phyloP scores from a whole-genome alignment of 75 land plant genomes.

The Adiantum capillusveneris region DNA sequence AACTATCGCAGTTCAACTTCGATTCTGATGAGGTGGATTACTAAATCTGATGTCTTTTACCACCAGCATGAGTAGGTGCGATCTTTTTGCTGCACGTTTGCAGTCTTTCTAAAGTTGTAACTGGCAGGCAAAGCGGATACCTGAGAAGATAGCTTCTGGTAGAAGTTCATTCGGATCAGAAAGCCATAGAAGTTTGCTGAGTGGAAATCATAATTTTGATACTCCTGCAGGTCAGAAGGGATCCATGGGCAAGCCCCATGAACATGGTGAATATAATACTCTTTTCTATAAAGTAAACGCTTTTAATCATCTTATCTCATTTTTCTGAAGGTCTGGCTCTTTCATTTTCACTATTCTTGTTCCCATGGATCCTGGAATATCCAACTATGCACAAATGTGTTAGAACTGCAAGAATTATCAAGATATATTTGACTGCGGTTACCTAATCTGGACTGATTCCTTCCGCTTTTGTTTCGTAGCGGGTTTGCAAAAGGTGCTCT shows the following conservation, averaged over 20 bases:
- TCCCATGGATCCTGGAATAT: too few relatives aligned
- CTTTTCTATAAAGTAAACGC: too few relatives aligned
- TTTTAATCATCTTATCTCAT: too few relatives aligned
- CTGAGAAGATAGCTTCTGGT: background rate
- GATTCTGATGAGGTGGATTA: slow-evolving; percentile 88
- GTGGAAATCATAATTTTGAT: slow-evolving; percentile 34
- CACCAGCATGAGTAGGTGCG: too few relatives aligned
- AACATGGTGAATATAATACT: slow-evolving; percentile 51
- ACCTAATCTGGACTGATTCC: too few relatives aligned
- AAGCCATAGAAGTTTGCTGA: slow-evolving; percentile 35
- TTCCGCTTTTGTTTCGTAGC: slow-evolving; percentile 26
- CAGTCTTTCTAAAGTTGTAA: background rate
- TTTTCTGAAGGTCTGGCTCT: too few relatives aligned
- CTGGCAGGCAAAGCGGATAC: too few relatives aligned
- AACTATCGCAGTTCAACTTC: slow-evolving; percentile 58
- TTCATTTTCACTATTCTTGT: too few relatives aligned
- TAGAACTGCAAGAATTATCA: too few relatives aligned
- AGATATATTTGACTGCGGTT: too few relatives aligned
- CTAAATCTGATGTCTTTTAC: too few relatives aligned
- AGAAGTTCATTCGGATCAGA: slow-evolving; percentile 19
- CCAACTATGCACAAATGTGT: too few relatives aligned
- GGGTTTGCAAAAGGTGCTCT: slow-evolving; percentile 58
- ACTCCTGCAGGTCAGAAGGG: slow-evolving; percentile 53
- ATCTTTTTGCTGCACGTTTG: background rate
- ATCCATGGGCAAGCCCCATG: slow-evolving; percentile 72